Conservation (phyloP, 495 filamentous ascomycete genomes). For the Aspergillus leporis region DNA sequence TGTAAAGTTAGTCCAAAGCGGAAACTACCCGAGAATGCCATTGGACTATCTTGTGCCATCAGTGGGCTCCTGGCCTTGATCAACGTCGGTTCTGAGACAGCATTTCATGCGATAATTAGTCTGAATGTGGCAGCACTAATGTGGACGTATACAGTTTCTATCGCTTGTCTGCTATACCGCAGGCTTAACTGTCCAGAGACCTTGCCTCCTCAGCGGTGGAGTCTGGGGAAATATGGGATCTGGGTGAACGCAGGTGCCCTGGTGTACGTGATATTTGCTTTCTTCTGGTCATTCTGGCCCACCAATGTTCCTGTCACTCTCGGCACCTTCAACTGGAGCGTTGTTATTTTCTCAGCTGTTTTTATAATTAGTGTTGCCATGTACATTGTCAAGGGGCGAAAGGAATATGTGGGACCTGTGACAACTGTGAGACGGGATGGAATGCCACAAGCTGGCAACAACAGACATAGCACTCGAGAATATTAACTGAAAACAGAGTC, state of each 20-base stretch:
- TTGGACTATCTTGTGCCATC: slow-evolving; percentile 23
- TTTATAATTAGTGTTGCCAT: slow-evolving; percentile 37
- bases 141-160: slow-evolving; percentile 39
- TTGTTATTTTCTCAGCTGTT: slow-evolving; percentile 44
- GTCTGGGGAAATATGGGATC: slow-evolving; percentile 35
- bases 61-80: slow-evolving; percentile 20
- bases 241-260: slow-evolving; percentile 38
- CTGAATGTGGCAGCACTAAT: slow-evolving; percentile 43
- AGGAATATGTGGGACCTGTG: slow-evolving; percentile 31
- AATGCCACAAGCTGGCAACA: neutral
- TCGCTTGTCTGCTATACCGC: slow-evolving; percentile 37
- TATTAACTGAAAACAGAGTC: neutral
- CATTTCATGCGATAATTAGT: slow-evolving; percentile 56
- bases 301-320: slow-evolving; percentile 31
- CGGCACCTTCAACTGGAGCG: slow-evolving; percentile 50
- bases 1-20: slow-evolving; percentile 24
- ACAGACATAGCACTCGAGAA: neutral
- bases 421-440: slow-evolving; percentile 16
- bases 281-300: slow-evolving; percentile 48
- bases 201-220: slow-evolving; percentile 41
- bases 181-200: slow-evolving; percentile 33
- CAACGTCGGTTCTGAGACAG: slow-evolving; percentile 51
- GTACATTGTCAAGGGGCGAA: slow-evolving; percentile 32
- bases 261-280: slow-evolving; percentile 26
- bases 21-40: slow-evolving; percentile 32